A percentile compares a stretch with the other conserved stretches of the same genome.
phyloP scores from a whole-genome alignment of 441 rosid species.

The Pelargonium fulgidum region DNA sequence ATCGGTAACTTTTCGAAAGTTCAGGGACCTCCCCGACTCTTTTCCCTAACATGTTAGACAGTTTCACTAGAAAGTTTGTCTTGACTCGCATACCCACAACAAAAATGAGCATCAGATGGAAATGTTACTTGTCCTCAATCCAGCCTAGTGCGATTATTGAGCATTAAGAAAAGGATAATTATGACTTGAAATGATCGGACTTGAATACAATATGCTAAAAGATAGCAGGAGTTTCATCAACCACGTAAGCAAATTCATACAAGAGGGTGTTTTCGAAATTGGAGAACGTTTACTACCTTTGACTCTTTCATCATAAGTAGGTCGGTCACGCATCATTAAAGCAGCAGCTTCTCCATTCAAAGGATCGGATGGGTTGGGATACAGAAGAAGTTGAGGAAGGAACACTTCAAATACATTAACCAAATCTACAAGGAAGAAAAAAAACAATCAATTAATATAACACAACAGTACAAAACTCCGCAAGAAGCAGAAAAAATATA shows the following conservation, averaged over 20 bases:
- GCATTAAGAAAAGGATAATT: neutral
- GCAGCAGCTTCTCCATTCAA: conserved; percentile 96
- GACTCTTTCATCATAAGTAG: conserved; percentile 69
- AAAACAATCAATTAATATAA: conserved; percentile 4
- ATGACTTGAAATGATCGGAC: neutral
- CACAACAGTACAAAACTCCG: neutral
- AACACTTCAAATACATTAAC: conserved; percentile 92
- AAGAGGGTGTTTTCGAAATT: neutral
- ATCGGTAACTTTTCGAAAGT: too few species aligned
- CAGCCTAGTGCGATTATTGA: too few species aligned
- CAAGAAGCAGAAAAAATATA: neutral
- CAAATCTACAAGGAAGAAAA: conserved; percentile 40
- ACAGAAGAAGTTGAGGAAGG: conserved; percentile 91
- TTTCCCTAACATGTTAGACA: too few species aligned
- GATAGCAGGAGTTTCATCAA: neutral
- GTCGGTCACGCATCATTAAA: conserved; percentile 76
- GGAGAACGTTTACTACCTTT: conserved; percentile 45
- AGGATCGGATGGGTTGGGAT: conserved; percentile 91
- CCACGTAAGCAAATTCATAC: neutral
- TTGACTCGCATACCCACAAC: neutral
- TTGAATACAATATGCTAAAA: neutral
- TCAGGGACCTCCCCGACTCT: too few species aligned
- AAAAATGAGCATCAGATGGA: too few species aligned
- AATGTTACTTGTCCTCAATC: too few species aligned
- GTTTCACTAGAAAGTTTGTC: too few species aligned